Evolutionary conservation across 768 basidiomycete genomes (phyloP).

Genomic region (Pulveroboletus frians): DNA sequence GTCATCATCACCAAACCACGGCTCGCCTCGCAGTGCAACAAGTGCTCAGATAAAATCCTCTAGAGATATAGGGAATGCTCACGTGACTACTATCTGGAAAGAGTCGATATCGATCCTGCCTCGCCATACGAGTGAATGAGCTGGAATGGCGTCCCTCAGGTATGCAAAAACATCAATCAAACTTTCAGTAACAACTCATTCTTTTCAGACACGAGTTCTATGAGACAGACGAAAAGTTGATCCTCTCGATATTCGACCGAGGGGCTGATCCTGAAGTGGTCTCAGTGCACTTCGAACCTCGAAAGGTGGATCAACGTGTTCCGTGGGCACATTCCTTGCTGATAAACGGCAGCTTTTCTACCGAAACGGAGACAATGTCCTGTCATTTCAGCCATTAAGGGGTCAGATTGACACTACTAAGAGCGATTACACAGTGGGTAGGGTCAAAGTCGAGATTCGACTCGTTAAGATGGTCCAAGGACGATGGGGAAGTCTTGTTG

Average conservation of each 20-base stretch:
- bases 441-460: constrained; percentile 84
- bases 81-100: too few relatives aligned
- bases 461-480: constrained; percentile 63
- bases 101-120: too few relatives aligned
- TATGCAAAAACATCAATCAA: constrained; percentile 2
- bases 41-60: too few relatives aligned
- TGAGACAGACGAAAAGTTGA: constrained; percentile 74
- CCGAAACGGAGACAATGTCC: constrained; percentile 61
- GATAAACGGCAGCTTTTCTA: constrained; percentile 34
- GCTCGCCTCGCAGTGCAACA: too few relatives aligned
- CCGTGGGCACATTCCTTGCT: neutral
- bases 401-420: constrained; percentile 68
- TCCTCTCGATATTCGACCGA: constrained; percentile 72
- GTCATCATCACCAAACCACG: too few relatives aligned
- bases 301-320: constrained; percentile 42
- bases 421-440: constrained; percentile 65
- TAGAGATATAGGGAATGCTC: too few relatives aligned
- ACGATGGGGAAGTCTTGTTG: constrained; percentile 71
- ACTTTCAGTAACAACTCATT: neutral
- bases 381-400: constrained; percentile 74
- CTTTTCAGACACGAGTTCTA: constrained; percentile 74
- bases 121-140: neutral
- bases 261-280: constrained; percentile 64
- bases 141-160: constrained; percentile 28
- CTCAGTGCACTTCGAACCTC: constrained; percentile 55